These are phyloP conservation scores for Moesziomyces sp. DNA, from an alignment of 1,284 basidiomycete species.

Conservation along the genomic window DNA sequence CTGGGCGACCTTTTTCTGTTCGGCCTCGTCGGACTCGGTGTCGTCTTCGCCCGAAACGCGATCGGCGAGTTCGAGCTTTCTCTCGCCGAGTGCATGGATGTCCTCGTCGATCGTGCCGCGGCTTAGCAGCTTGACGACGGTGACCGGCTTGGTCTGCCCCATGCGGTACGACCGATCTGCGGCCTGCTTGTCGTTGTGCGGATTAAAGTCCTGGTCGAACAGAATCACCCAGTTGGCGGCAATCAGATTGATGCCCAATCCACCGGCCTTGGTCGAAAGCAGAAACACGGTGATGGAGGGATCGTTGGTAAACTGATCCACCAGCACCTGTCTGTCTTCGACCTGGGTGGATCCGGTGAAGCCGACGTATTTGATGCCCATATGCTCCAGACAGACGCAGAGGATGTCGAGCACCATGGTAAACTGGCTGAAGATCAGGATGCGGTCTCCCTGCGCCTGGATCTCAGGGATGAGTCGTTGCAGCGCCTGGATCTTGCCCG, in stretches of 20 bases:
- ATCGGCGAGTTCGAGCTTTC: constrained; percentile 63
- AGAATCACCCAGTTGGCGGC: constrained; percentile 76
- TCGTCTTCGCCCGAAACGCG: constrained; percentile 59
- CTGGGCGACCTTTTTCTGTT: constrained; percentile 49
- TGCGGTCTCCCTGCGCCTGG: constrained; percentile 78
- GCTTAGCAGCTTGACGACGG: constrained; percentile 91
- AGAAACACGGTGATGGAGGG: constrained; percentile 90
- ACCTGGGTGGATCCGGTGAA: constrained; percentile 95
- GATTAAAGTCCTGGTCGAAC: constrained; percentile 86
- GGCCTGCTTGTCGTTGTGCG: constrained; percentile 86
- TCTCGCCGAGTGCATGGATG: constrained; percentile 54
- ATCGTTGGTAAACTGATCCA: constrained; percentile 97
- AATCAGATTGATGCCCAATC: constrained; percentile 70
- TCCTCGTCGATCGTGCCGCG: constrained; percentile 83
- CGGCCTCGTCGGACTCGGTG: constrained; percentile 53
- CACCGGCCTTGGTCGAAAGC: constrained; percentile 91
- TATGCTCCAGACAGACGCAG: constrained; percentile 82
- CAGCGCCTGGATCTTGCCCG: constrained; percentile 86
- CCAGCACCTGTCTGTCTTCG: constrained; percentile 88
- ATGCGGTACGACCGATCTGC: constrained; percentile 99
- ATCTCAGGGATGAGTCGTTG: constrained; percentile 80
- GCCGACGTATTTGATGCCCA: constrained; percentile 82
- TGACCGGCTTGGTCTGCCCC: constrained; percentile 87
- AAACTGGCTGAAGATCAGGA: constrained; percentile 89
- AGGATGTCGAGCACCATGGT: constrained; percentile 74